Evolutionary conservation across 805 yeast genomes (phyloP).

Genomic region (Clavispora carvajalis): DNA sequence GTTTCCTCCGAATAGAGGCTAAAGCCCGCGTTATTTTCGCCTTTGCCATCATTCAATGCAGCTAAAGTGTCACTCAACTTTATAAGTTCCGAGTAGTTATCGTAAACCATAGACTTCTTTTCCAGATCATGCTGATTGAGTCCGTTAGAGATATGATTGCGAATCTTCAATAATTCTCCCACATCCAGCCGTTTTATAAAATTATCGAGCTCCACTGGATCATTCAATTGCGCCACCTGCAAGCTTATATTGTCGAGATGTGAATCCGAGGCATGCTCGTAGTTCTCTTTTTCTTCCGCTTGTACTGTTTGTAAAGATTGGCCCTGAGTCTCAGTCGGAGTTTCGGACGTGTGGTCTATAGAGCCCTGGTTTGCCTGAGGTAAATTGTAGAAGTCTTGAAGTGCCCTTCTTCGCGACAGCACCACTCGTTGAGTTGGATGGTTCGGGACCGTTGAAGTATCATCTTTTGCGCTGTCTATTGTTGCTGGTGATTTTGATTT

Average conservation of each 20-base stretch:
- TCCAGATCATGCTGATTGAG: constrained; percentile 52
- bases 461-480: too few relatives aligned
- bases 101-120: constrained; percentile 67
- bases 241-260: neutral
- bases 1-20: neutral
- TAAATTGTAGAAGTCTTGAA: constrained; percentile 38
- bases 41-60: constrained; percentile 4
- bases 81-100: constrained; percentile 69
- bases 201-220: constrained; percentile 5
- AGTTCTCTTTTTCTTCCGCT: neutral
- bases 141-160: constrained; percentile 27
- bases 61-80: constrained; percentile 55
- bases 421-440: constrained; percentile 21
- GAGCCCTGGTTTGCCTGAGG: constrained; percentile 8
- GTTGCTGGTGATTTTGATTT: neutral
- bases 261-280: neutral
- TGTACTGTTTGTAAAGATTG: too few relatives aligned
- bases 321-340: too few relatives aligned
- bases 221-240: neutral
- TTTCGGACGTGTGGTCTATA: too few relatives aligned
- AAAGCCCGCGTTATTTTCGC: neutral
- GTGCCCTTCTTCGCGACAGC: constrained; percentile 36
- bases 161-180: constrained; percentile 9
- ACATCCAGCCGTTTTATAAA: constrained; percentile 8
- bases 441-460: neutral